These are phyloP conservation scores for Hyaloscypha bicolor DNA, from an alignment of 495 filamentous ascomycete genomes.

Conservation along the genomic window DNA sequence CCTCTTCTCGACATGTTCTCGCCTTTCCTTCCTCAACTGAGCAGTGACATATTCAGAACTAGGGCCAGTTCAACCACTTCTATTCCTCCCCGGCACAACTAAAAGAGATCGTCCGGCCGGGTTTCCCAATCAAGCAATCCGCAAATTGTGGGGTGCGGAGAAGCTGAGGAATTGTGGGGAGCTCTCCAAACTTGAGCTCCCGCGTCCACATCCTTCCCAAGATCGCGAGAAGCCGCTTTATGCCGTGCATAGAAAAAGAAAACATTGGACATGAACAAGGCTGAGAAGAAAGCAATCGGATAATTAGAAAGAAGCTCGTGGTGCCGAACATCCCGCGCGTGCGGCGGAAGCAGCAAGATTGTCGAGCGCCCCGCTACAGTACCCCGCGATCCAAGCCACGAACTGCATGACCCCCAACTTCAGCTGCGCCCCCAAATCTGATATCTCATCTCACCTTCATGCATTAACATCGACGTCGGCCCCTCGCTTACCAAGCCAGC, in stretches of 20 bases:
- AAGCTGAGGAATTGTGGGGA: slow-evolving; percentile 8
- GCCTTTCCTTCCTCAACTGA: neutral
- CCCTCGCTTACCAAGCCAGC: no score
- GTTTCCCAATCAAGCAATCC: neutral
- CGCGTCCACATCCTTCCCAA: neutral
- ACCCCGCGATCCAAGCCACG: neutral
- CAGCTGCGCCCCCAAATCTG: no score
- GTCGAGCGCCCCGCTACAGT: neutral
- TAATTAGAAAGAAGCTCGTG: neutral
- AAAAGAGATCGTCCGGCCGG: slow-evolving; percentile 10
- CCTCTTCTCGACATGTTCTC: neutral
- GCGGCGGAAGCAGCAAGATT: neutral
- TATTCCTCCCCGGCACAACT: neutral
- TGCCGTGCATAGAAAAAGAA: neutral
- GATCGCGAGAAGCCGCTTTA: no score
- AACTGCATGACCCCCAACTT: no score
- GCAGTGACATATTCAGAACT: neutral
- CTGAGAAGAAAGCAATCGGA: neutral
- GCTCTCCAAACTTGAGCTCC: slow-evolving; percentile 1
- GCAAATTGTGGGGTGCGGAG: slow-evolving; percentile 2
- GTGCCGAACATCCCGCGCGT: neutral
- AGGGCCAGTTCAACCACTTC: neutral
- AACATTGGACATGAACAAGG: neutral
- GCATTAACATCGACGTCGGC: no score
- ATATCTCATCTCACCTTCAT: no score